Conservation (phyloP, 371 early-diverging fungal genomes). For the Gilbertella persicaria region DNA sequence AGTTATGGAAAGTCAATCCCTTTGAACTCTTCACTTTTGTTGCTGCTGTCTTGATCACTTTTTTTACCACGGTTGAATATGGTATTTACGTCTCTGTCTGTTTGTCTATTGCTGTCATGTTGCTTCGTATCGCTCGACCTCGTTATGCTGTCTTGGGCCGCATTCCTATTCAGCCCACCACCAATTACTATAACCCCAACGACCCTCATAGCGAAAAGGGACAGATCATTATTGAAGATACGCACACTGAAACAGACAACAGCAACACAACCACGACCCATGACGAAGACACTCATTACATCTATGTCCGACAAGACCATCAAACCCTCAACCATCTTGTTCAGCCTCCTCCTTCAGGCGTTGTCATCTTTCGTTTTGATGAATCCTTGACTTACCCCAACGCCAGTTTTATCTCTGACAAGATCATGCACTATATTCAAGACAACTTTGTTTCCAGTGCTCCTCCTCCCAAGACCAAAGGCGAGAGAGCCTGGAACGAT, state of each 20-base stretch:
- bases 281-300: conserved; percentile 13
- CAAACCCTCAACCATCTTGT: conserved; percentile 20
- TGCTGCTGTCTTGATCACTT: conserved; percentile 61
- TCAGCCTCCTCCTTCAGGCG: conserved; percentile 43
- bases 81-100: conserved; percentile 73
- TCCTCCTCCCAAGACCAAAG: conserved; percentile 14
- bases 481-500: conserved; percentile 23
- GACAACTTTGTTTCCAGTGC: conserved; percentile 20
- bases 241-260: neutral
- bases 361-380: conserved; percentile 55
- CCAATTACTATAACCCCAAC: conserved; percentile 3
- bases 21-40: conserved; percentile 57
- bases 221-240: neutral
- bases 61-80: conserved; percentile 70
- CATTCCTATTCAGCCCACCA: conserved; percentile 12
- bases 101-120: conserved; percentile 62
- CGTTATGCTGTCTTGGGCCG: conserved; percentile 36
- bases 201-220: conserved; percentile 3
- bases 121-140: conserved; percentile 70
- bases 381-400: conserved; percentile 70
- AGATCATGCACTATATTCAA: conserved; percentile 32
- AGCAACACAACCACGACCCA: conserved; percentile 1
- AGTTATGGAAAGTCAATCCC: conserved; percentile 45
- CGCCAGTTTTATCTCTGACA: conserved; percentile 43
- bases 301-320: conserved; percentile 22